A percentile compares a stretch with the other conserved stretches of the same genome.
These are phyloP conservation scores for Fusarium irregulare DNA, from an alignment of 2,329 filamentous ascomycete genomes.

Conservation along the genomic window DNA sequence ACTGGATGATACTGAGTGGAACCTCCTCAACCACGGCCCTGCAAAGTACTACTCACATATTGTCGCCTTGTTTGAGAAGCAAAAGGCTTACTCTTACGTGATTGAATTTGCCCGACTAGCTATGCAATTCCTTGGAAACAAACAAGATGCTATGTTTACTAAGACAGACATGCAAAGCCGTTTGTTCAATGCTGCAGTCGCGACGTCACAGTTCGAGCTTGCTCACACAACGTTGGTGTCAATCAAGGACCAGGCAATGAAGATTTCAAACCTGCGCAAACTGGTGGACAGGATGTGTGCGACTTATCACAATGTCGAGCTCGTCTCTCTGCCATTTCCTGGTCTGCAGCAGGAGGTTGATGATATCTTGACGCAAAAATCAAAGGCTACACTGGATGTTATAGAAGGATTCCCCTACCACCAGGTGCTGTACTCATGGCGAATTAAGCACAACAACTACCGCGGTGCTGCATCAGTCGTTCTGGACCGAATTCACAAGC, in stretches of 20 bases:
- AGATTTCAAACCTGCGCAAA: conserved; percentile 75
- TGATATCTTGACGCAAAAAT: conserved; percentile 77
- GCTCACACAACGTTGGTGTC: conserved; percentile 83
- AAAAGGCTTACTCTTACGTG: conserved; percentile 81
- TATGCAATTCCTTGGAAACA: conserved; percentile 67
- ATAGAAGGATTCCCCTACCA: conserved; percentile 81
- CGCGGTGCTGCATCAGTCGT: conserved; percentile 77
- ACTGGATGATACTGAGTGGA: conserved; percentile 80
- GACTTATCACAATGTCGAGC: conserved; percentile 70
- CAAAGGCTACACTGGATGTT: conserved; percentile 75
- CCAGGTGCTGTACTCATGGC: conserved; percentile 91
- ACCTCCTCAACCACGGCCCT: conserved; percentile 75
- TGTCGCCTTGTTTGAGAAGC: conserved; percentile 81
- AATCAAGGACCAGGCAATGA: conserved; percentile 77
- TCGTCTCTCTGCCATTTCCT: conserved; percentile 83
- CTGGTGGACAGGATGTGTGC: conserved; percentile 78
- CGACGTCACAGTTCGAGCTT: conserved; percentile 81
- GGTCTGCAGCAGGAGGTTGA: conserved; percentile 84
- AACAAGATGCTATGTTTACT: conserved; percentile 54
- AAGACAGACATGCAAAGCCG: conserved; percentile 81
- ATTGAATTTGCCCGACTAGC: conserved; percentile 84
- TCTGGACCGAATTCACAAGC: conserved; percentile 71
- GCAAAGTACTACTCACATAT: conserved; percentile 90
- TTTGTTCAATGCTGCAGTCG: conserved; percentile 83
- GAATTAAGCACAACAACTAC: conserved; percentile 85